Conservation (phyloP, 805 yeast genomes). For the Candida nitratophila region DNA sequence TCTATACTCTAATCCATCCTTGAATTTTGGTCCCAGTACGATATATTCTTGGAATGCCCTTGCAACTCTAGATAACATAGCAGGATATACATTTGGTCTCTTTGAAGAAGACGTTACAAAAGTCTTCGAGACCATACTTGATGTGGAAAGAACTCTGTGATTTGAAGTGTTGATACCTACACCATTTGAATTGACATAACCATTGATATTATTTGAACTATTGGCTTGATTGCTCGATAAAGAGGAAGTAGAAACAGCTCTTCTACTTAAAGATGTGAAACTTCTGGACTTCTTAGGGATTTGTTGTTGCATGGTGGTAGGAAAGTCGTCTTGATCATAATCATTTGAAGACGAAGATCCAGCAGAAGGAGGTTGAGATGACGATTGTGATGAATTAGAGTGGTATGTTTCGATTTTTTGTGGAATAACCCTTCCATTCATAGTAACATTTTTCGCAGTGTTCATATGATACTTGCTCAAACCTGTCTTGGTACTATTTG, state of each 20-base stretch:
- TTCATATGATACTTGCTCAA: conserved; percentile 28
- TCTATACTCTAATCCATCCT: conserved; percentile 86
- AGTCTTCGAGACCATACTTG: conserved; percentile 34
- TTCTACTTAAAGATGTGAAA: conserved; percentile 34
- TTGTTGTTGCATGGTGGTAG: conserved; percentile 4
- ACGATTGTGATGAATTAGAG: background rate
- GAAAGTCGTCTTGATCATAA: conserved; percentile 1
- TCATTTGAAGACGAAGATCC: background rate
- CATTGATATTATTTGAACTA: conserved; percentile 12
- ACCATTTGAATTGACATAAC: conserved; percentile 1
- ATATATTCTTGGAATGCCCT: conserved; percentile 63
- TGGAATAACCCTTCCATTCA: conserved; percentile 38
- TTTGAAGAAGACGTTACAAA: conserved; percentile 39
- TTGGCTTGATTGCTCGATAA: conserved; percentile 22
- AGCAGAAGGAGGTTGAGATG: background rate
- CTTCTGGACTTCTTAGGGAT: conserved; percentile 39
- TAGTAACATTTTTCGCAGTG: conserved; percentile 29
- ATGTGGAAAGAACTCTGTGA: conserved; percentile 16
- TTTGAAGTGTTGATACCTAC: conserved; percentile 4
- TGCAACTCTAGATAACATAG: conserved; percentile 81
- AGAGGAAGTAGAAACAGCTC: conserved; percentile 29
- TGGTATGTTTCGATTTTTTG: conserved; percentile 31
- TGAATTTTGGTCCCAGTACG: conserved; percentile 68
- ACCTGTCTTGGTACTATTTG: conserved; percentile 4
- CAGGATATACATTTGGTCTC: conserved; percentile 81